These are phyloP conservation scores for Cladosporium sp. DNA, from an alignment of 2,329 filamentous ascomycete genomes.

Conservation along the genomic window DNA sequence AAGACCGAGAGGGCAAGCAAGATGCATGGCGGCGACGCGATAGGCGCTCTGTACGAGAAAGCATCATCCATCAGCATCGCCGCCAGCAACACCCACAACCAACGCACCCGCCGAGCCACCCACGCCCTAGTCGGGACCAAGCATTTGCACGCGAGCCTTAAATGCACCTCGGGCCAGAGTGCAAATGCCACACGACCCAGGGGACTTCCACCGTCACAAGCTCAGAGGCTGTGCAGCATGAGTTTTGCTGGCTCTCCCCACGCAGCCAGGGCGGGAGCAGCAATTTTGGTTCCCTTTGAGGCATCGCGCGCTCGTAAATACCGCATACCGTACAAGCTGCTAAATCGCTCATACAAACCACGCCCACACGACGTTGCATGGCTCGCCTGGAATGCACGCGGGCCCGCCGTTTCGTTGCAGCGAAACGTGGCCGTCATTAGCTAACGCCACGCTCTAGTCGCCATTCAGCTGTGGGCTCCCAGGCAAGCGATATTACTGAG, in stretches of 20 bases:
- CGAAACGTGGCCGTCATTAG: slow-evolving; percentile 6
- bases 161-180: neutral
- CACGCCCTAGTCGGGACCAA: slow-evolving; percentile 4
- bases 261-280: slow-evolving; percentile 7
- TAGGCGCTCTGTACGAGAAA: neutral
- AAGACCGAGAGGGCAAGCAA: neutral
- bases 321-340: slow-evolving; percentile 7
- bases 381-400: slow-evolving; percentile 14
- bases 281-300: slow-evolving; percentile 15
- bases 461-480: neutral
- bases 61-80: neutral
- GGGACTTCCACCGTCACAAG: slow-evolving; percentile 3
- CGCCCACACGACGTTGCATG: slow-evolving; percentile 1
- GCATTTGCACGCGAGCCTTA: slow-evolving; percentile 8
- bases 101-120: neutral
- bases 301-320: slow-evolving; percentile 14
- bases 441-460: slow-evolving; percentile 2
- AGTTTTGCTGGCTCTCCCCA: slow-evolving; percentile 9
- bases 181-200: neutral
- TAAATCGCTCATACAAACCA: slow-evolving; percentile 18
- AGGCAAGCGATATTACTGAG: slow-evolving; percentile 5
- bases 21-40: neutral
- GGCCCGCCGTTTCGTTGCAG: neutral
- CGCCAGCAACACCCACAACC: neutral
- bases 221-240: slow-evolving; percentile 15